A percentile compares a stretch with the other conserved stretches of the same genome.
These are phyloP conservation scores for Hygrophorus russula DNA, from an alignment of 768 basidiomycete species.

Conservation along the genomic window DNA sequence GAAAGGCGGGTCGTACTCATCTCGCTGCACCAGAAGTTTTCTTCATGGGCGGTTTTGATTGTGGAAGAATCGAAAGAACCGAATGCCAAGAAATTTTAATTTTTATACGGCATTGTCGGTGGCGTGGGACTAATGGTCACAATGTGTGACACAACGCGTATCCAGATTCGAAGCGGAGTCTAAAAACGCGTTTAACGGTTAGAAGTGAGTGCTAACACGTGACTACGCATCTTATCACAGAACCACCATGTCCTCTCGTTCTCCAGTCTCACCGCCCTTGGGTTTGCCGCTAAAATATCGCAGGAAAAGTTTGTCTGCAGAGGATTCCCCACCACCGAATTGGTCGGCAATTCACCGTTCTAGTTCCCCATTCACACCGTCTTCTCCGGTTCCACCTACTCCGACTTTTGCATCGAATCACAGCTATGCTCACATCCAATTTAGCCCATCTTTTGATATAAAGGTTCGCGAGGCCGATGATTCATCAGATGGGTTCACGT, in stretches of 20 bases:
- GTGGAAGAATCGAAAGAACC: constrained; percentile 31
- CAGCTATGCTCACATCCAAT: constrained; percentile 21
- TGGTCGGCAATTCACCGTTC: constrained; percentile 1
- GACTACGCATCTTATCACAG: constrained; percentile 27
- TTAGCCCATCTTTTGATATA: constrained; percentile 27
- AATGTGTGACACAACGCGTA: constrained; percentile 25
- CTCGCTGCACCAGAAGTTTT: constrained; percentile 45
- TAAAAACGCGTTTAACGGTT: constrained; percentile 33
- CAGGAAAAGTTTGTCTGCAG: constrained; percentile 13
- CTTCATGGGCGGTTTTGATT: constrained; percentile 40
- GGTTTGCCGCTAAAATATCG: constrained; percentile 13
- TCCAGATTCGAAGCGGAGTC: constrained; percentile 22
- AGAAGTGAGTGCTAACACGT: constrained; percentile 28
- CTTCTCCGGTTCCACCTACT: constrained; percentile 25
- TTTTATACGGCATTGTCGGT: neutral
- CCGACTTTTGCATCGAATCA: constrained; percentile 25
- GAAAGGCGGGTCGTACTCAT: constrained; percentile 35
- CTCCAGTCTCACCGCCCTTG: constrained; percentile 18
- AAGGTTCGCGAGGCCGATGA: constrained; percentile 13
- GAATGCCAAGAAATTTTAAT: neutral
- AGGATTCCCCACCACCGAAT: constrained; percentile 9
- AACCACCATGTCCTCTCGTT: constrained; percentile 30
- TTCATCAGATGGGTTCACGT: constrained; percentile 18
- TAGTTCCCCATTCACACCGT: constrained; percentile 10
- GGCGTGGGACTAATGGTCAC: no score